Percentiles rank a stretch among this genome's conserved stretches.
These are phyloP conservation scores for Peniophora sp. DNA, from an alignment of 1,284 basidiomycete genomes.

Conservation along the genomic window DNA sequence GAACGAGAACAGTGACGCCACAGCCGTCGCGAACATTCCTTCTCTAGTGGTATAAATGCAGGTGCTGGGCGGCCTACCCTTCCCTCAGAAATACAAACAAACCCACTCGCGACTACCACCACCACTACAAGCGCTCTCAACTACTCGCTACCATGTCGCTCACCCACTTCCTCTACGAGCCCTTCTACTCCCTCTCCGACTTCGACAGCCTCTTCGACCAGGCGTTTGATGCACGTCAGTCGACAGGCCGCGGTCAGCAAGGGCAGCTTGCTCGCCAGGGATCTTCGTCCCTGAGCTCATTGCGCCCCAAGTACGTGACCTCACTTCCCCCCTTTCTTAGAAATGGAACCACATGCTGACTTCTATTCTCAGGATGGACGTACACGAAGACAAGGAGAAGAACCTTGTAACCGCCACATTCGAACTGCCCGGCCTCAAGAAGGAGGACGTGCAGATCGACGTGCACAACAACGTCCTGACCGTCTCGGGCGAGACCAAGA, in stretches of 20 bases:
- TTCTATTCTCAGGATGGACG: slow-evolving; percentile 28
- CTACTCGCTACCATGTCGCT: background rate
- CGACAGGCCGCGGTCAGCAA: background rate
- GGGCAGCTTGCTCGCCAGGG: background rate
- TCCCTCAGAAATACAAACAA: too few species aligned
- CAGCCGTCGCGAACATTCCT: too few species aligned
- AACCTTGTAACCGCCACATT: slow-evolving; percentile 31
- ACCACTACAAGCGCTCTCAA: too few species aligned
- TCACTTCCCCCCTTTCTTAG: background rate
- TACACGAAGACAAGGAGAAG: slow-evolving; percentile 22
- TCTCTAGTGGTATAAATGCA: too few species aligned
- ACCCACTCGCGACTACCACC: too few species aligned
- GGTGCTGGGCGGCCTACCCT: too few species aligned
- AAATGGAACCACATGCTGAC: slow-evolving; percentile 10
- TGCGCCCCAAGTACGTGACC: slow-evolving; percentile 5
- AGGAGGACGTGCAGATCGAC: slow-evolving; percentile 30
- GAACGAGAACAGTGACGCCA: too few species aligned
- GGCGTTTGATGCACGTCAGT: slow-evolving; percentile 3
- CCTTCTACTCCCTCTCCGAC: slow-evolving; percentile 4
- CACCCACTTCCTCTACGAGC: background rate
- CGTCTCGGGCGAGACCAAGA: slow-evolving; percentile 26
- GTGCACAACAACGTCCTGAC: slow-evolving; percentile 29
- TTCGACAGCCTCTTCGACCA: slow-evolving; percentile 4
- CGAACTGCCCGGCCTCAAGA: slow-evolving; percentile 35
- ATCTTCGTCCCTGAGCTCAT: background rate